Evolutionary conservation across 2,329 filamentous ascomycete species (phyloP), one percentile per base, ranked within the genome.

Genomic region (Arthrocladium fulminans): DNA sequence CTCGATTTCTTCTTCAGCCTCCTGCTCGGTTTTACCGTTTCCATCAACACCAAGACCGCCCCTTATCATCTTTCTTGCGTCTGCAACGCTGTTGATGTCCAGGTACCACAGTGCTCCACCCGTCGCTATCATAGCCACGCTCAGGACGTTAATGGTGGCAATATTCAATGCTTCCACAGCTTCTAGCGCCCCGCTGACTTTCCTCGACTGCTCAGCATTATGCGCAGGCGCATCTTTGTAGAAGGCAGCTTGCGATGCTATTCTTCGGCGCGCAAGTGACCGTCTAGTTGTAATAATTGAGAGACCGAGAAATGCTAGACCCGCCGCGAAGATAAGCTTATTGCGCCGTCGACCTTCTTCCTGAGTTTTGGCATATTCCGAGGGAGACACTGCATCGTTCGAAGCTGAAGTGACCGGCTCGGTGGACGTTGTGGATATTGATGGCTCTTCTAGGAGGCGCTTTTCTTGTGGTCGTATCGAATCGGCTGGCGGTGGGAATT

Each of bases 101-200:
- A 92, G 79, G 1, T 79, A 81, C 75, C 84, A 94, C 53, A 86
- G 72, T 9, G 82, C 65, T 0, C 84, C 88, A 2, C 90, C 92
- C 0, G 79, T 74, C 7, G 76, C 67, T 75, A 94, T 80, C 64
- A 95, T 80, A 1, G 76, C 82, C 43, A 92, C 77, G 58, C 82
- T 85, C 25, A 81, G 61, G 10, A 92, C 86, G 59, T 95, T 95
- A 57, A 96, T 75, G 0, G 89, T 95, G 0, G 90, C 92, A 29
- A 96, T 72, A 42, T 83, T 85, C 19, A 98, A 72, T 0, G 90
- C 90, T 66, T 94, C 85, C 27, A 84, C 68, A 1, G 90, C 90
- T 54, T 96, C 83, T 32, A 84, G 63, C 1, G 79, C 75, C 6
- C 81, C 81, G 60, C 83, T 83, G 23, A 79, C 73, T 38, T 65